Evolutionary conservation across 129 eudicot genomes (phyloP).

Genomic region (Pseudognaphalium luteoalbum): DNA sequence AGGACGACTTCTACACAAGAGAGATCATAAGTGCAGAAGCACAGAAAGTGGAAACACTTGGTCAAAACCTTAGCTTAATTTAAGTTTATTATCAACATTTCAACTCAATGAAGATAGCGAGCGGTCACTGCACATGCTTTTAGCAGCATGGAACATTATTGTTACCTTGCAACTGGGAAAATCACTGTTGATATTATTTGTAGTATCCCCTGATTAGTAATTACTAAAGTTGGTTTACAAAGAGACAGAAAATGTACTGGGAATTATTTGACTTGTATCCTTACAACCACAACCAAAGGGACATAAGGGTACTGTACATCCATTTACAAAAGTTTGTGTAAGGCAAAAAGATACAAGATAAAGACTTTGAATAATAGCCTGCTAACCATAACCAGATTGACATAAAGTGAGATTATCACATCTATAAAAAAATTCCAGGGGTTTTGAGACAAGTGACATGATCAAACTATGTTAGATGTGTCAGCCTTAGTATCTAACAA

Average conservation of each 20-base stretch:
- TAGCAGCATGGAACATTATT: neutral
- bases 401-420: neutral
- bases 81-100: neutral
- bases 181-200: neutral
- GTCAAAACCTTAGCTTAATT: constrained; percentile 1
- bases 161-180: neutral
- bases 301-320: neutral
- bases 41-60: neutral
- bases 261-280: neutral
- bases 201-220: neutral
- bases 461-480: neutral
- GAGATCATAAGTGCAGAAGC: neutral
- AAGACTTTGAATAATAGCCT: neutral
- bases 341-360: neutral
- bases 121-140: neutral
- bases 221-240: neutral
- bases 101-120: neutral
- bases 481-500: neutral
- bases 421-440: neutral
- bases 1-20: neutral
- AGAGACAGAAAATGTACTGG: neutral
- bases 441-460: neutral
- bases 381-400: neutral
- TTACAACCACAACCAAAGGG: neutral
- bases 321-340: neutral